Base-by-base conservation (phyloP, 164 flowering plant species). In the Santalum album region DNA sequence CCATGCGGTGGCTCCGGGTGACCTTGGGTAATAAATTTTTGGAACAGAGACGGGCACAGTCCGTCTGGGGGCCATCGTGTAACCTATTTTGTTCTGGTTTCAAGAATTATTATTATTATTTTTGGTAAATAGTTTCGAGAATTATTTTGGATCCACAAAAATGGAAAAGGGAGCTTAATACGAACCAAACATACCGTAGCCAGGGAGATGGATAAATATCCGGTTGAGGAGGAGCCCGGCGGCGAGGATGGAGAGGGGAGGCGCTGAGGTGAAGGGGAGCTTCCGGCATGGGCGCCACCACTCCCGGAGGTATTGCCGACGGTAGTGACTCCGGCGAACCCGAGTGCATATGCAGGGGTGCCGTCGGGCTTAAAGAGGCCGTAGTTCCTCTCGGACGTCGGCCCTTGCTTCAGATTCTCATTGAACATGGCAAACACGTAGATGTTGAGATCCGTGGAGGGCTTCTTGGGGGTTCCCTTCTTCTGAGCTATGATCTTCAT, bases 351-450 rank as follows among this genome's bases (percentile, higher is more conserved):
- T 0, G 72, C 74, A 15, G 79, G 74, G 12, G 85, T 57, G 11
- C 88, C 77, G 22, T 77, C 79, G 0, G 96, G 96, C 57, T 78
- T 73, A 61, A 83, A 88, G 32, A 84, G 66, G 0, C 91, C 91
- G 38, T 76, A 84, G 25, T 84, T 79, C 68, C 87, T 71, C 76
- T 84, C 91, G 9, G 91, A 84, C 6, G 79, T 65, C 1, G 91
- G 82, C 0, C 91, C 91, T 0, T 80, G 79, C 62, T 84, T 84
- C 78, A 76, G 43, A 53, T 84, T 73, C 74, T 82, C 87, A 22
- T 84, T 84, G 55, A 84, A 84, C 56, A 84, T 25, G 0, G 91
- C 87, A 39, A 84, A 84, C 0, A 84, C 76, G 51, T 65, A 82
- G 1, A 82, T 63, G 39, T 71, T 71, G 18, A 82, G 47, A 18